Percentiles rank a stretch among this genome's conserved stretches.
These are phyloP conservation scores for Dryas drummondii DNA, from an alignment of 306 rosid species.

Conservation along the genomic window DNA sequence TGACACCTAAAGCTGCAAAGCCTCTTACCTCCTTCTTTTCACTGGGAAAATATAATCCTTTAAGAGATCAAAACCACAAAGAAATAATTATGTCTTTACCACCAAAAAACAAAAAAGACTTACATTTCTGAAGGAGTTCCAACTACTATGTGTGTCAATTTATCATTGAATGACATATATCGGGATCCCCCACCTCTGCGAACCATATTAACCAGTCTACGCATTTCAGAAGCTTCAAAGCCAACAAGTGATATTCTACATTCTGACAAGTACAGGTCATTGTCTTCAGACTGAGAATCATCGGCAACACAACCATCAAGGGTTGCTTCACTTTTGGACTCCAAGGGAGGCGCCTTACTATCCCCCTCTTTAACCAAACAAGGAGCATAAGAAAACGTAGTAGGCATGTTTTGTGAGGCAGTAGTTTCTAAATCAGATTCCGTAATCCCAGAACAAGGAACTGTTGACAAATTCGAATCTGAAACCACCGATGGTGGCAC, in stretches of 20 bases:
- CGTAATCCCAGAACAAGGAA: slow-evolving; percentile 38
- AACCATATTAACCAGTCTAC: slow-evolving; percentile 77
- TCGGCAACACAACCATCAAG: slow-evolving; percentile 61
- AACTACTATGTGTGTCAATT: slow-evolving; percentile 80
- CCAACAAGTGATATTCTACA: slow-evolving; percentile 82
- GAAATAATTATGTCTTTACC: slow-evolving; percentile 5
- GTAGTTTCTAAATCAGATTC: slow-evolving; percentile 62
- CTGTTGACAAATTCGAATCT: slow-evolving; percentile 48
- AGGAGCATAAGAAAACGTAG: slow-evolving; percentile 39
- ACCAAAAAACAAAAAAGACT: slow-evolving; percentile 24
- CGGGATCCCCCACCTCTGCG: slow-evolving; percentile 93
- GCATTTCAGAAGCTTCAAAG: slow-evolving; percentile 81
- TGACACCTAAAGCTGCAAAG: slow-evolving; percentile 73
- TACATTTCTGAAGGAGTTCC: slow-evolving; percentile 84
- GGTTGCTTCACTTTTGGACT: slow-evolving; percentile 43
- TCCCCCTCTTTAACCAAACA: slow-evolving; percentile 43
- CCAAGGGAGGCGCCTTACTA: slow-evolving; percentile 39
- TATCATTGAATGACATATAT: slow-evolving; percentile 67
- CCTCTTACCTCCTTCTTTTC: slow-evolving; percentile 84
- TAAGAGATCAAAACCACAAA: slow-evolving; percentile 17
- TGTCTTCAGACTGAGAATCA: slow-evolving; percentile 86
- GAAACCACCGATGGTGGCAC: slow-evolving; percentile 49
- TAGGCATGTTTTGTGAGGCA: slow-evolving; percentile 46
- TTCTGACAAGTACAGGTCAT: slow-evolving; percentile 80
- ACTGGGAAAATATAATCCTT: slow-evolving; percentile 40